Base-by-base conservation (phyloP, 169 alveolate species). In the Cryptosporidium andersoni region DNA sequence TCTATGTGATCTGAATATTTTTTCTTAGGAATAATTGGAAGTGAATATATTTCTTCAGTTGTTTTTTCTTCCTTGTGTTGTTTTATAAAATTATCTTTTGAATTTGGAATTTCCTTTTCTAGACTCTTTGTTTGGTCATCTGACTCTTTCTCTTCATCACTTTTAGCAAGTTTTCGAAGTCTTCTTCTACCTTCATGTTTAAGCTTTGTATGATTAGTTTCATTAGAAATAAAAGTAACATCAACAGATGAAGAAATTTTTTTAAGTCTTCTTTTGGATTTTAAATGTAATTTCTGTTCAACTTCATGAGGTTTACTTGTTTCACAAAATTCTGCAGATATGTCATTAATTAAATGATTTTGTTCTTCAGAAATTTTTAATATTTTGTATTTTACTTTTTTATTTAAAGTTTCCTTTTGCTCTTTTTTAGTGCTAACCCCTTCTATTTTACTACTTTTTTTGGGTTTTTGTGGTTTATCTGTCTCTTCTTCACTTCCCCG, bases 11-110 rank as follows among this genome's bases (percentile, higher is more conserved):
- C 85, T 4, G 45, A 5, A 11, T 40, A 42, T 60, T 58, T 74
- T 4, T 56, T 74, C 14, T 42, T 74, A 9, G 85, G 85, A 6
- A 74, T 74, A 12, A 74, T 62, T 51, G 42, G 60, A 2, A 74
- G 11, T 34, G 51, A 12, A 1, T 47, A 60, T 16, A 36, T 60
- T 5, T 2, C 39, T 4, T 60, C 49, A n/a, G 7, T 14, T 11
- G 55, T 39, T 45, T 7, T 6, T 7, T 37, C 53, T 8, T 42
- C 12, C 12, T 12, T n/a, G 1, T 11, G n/a, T 12, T 51, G 12
- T 11, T 51, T 51, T 12, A 51, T 11, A 51, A n/a, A 12, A 1
- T 12, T n/a, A 12, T 51, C 56, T 51, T 51, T 51, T 51, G 12
- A 12, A 1, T 51, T 11, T 11, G 56, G 56, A 51, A n/a, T 51